Evolutionary conservation across 192 early-diverging fungal species (phyloP), one percentile per base, ranked within the genome.

Genomic region (Lobosporangium transversale): DNA sequence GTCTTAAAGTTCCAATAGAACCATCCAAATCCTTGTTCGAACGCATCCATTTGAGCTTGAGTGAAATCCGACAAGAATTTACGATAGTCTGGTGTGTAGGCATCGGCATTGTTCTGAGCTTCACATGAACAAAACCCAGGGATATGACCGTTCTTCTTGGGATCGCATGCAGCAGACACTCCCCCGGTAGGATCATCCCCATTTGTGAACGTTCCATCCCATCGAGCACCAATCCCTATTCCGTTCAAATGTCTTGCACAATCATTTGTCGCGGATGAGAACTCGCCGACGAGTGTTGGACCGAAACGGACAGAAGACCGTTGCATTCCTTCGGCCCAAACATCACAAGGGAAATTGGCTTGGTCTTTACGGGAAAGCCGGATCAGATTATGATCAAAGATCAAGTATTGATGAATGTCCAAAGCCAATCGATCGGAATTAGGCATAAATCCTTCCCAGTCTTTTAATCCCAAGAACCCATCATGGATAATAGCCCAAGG

Each of bases 221-320:
- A 91, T 15, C 89, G 83, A 31, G 82, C 80, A 5, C 86, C 87
- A 5, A 71, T 56, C 8, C 86, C 86, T 23, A 90, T 75, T 9
- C 91, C 91, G 68, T 93, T 93, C 40, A 93, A 79, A 53, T 86
- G 90, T n/a, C 86, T 90, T 33, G 89, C 89, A 71, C 91, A 93
- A 69, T 93, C 91, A 58, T 88, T 89, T 4, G 87, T 90, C 18
- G 90, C 90, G 0, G 86, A 76, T 4, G 90, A 90, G 60, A 87
- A 93, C 69, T 93, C 91, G 24, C 91, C 91, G 6, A 90, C 90
- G 44, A 93, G 84, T 9, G 89, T 89, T 35, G 85, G 86, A 8
- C 87, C 85, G 31, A 79, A 80, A 4, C 81, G 58, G 11, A 65
- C 40, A 23, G 71, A 58, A 31, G 68, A 66, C 17, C 56, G 40